Base-by-base conservation (phyloP, 2,329 filamentous ascomycete species). In the Coniochaeta sp. region DNA sequence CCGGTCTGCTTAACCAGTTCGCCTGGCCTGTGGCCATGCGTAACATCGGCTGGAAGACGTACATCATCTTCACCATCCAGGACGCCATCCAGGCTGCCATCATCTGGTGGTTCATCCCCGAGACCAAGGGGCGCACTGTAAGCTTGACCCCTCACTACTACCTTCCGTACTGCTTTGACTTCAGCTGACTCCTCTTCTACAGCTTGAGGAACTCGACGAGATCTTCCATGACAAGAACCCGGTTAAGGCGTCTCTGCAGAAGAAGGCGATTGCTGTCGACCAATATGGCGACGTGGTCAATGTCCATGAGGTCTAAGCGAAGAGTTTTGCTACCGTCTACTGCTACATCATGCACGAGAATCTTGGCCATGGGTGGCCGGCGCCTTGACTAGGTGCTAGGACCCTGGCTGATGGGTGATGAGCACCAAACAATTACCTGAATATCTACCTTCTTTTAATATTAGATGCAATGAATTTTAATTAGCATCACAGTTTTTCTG, bases 11-110 rank as follows among this genome's bases (percentile, higher is more conserved):
- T 62, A 76, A 77, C 60, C 71, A 76, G 64, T 76, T 75, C 59
- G 73, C 71, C 31, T 78, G 74, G 67, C 76, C 76, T 0, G 75
- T 80, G 3, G 71, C 77, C 4, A 69, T 82, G 60, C 72, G 76
- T 16, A 71, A 73, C 54, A 81, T 82, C 55, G 74, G 72, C 2
- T 83, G 78, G 78, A 75, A 77, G 62, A 78, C 77, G 2, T 82
- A 81, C 65, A 79, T 82, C 63, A 67, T 79, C 58, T 80, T 81
- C 64, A 74, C 71, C n/a, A 64, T 70, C 34, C 76, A 73, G 72
- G 75, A 76, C 59, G 71, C 72, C 9, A 64, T 77, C 31, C 72
- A 77, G 62, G 66, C 74, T 5, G 58, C 67, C 6, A 67, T 76
- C 31, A 77, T 82, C 17, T 81, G 75, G 63, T 75, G 80, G 61